phyloP scores from a whole-genome alignment of 495 filamentous ascomycete genomes.

The Aspergillus egyptiacus region DNA sequence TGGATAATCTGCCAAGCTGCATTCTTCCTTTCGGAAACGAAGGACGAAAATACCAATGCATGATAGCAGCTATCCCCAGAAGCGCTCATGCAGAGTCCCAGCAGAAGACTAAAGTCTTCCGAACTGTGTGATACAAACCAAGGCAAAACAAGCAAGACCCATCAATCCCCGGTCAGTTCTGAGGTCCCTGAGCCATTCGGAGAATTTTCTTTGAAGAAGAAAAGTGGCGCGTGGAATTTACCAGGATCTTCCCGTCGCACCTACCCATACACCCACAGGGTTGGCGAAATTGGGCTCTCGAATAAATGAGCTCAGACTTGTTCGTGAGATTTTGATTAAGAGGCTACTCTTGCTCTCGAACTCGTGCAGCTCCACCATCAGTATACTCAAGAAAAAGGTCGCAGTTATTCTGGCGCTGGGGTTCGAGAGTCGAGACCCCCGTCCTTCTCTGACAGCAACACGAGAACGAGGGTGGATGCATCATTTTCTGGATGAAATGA shows the following conservation, averaged over 20 bases:
- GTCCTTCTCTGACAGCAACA: constrained; percentile 8
- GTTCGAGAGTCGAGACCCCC: constrained; percentile 13
- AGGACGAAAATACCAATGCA: not conserved
- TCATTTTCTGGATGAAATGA: constrained; percentile 13
- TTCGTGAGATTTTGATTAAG: constrained; percentile 9
- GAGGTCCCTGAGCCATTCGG: constrained; percentile 3
- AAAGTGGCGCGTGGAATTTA: constrained; percentile 6
- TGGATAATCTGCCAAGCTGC: no score
- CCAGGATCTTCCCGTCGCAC: constrained; percentile 3
- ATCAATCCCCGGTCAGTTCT: not conserved
- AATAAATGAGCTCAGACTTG: not conserved
- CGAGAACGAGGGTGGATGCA: constrained; percentile 17
- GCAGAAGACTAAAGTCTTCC: not conserved
- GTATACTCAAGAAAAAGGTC: no score
- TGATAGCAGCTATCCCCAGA: not conserved
- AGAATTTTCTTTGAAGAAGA: constrained; percentile 11
- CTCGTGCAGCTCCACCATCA: constrained; percentile 11
- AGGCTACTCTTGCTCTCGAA: constrained; percentile 7
- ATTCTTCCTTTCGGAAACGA: not conserved
- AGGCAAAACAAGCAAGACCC: constrained; percentile 5
- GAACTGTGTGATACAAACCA: constrained; percentile 4
- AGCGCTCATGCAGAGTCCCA: constrained; percentile 2
- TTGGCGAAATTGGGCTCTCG: no score
- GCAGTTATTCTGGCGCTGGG: no score
- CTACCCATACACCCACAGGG: not conserved